Conservation (phyloP, 495 filamentous ascomycete species). For the Podospora appendiculata region DNA sequence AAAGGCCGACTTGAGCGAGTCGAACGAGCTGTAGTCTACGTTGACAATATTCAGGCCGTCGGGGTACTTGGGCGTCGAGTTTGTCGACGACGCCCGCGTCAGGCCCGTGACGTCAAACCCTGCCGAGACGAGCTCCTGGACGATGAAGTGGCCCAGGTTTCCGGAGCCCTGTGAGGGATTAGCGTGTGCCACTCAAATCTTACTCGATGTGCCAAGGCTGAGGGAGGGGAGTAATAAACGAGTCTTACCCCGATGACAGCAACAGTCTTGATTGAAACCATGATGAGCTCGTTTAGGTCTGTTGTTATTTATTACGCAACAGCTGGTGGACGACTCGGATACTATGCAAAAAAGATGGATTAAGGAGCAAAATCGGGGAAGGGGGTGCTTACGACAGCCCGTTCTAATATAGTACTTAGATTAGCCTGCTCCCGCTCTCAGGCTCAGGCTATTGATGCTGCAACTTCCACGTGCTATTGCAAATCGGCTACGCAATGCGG, state of each 20-base stretch:
- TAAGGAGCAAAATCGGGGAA: too few relatives aligned
- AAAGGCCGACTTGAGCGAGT: conserved; percentile 42
- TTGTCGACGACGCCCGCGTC: conserved; percentile 37
- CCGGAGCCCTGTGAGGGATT: conserved; percentile 42
- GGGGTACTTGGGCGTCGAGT: conserved; percentile 22
- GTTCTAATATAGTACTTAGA: too few relatives aligned
- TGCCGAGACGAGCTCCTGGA: conserved; percentile 44
- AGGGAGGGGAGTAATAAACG: background rate
- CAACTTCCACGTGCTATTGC: conserved; percentile 6
- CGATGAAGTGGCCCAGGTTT: conserved; percentile 49
- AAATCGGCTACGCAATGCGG: background rate
- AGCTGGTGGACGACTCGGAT: too few relatives aligned
- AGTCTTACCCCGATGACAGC: conserved; percentile 41
- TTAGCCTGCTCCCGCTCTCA: background rate
- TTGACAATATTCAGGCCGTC: conserved; percentile 28
- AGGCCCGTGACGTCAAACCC: conserved; percentile 54
- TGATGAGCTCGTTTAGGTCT: conserved; percentile 7
- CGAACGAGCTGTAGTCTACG: conserved; percentile 50
- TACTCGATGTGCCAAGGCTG: background rate
- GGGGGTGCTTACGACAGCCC: too few relatives aligned
- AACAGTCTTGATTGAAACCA: conserved; percentile 44
- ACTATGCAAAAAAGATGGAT: too few relatives aligned
- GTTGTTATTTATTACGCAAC: background rate
- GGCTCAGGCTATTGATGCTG: background rate
- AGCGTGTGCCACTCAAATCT: background rate